Base-by-base conservation (phyloP, 2,329 filamentous ascomycete genomes). In the Colletotrichum liaoningense region DNA sequence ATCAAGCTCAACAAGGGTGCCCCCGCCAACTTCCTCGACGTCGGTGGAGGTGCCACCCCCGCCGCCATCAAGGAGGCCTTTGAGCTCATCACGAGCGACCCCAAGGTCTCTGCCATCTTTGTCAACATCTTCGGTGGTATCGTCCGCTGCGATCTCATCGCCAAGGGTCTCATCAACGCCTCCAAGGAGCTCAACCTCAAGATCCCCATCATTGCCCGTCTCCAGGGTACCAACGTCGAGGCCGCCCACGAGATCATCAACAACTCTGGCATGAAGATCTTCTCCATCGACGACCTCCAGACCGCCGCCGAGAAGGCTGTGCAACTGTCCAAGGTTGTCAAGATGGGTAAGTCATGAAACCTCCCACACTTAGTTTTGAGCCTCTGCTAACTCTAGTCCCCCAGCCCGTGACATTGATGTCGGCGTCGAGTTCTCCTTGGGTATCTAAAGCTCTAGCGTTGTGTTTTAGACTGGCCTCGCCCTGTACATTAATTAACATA, bases 111-210 rank as follows among this genome's bases (percentile, higher is more conserved):
- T 64, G 97, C 97, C 81, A 97, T 99, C 88, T 99, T 99, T 80
- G 97, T 99, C 88, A 99, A 99, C 91, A 99, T 99, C 85, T 99
- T 99, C 83, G 97, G 97, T 83, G 97, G 97, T 87, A 99, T 99
- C 79, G 97, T 99, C 79, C 92, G 97, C 81, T 99, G 97, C 84
- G 97, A 99, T 84, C 95, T 94, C 81, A 99, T 99, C 83, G 97
- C 97, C 78, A 93, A 95, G 86, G 97, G 97, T 81, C 90, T 99
- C 79, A 97, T 99, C 88, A 93, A 94, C 83, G 97, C 98, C 71
- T 97, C 97, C 75, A 91, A 98, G 88, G 92, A 92, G 81, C 95
- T 99, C 90, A 95, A 98, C 89, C 91, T 99, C 80, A 93, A 97
- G 86, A 97, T 97, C 78, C 97, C 97, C 80, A 97, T 99, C 84